A percentile compares a stretch with the other conserved stretches of the same genome.
phyloP scores from a whole-genome alignment of 2,329 filamentous ascomycete species.

The Septoria petroselini region DNA sequence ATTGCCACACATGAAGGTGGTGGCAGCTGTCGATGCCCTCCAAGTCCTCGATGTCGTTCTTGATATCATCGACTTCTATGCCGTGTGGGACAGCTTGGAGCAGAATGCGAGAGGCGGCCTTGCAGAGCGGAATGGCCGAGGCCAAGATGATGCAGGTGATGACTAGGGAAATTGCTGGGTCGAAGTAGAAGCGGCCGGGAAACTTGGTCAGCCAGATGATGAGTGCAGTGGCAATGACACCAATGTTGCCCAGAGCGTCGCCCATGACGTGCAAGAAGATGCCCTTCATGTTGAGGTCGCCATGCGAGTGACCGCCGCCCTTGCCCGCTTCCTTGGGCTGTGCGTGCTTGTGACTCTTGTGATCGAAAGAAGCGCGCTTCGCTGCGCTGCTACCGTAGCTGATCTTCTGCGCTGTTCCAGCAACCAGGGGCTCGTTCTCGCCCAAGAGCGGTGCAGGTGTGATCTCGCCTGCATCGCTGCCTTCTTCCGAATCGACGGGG shows the following conservation, averaged over 20 bases:
- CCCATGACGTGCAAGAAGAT: conserved; percentile 70
- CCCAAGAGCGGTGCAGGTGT: background rate
- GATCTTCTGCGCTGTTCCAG: conserved; percentile 35
- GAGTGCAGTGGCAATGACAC: conserved; percentile 77
- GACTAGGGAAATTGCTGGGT: conserved; percentile 86
- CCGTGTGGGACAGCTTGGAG: conserved; percentile 91
- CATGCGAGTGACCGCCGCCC: conserved; percentile 70
- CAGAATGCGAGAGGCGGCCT: conserved; percentile 79
- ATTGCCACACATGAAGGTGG: conserved; percentile 96
- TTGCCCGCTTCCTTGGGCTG: conserved; percentile 62
- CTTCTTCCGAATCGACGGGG: conserved; percentile 53
- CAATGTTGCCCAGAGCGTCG: conserved; percentile 81
- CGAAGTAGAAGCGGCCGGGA: conserved; percentile 79
- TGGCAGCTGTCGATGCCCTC: conserved; percentile 87
- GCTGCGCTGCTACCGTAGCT: conserved; percentile 30
- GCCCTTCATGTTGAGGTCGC: conserved; percentile 89
- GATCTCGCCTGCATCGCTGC: conserved; percentile 47
- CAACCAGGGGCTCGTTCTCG: conserved; percentile 24
- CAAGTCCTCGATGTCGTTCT: conserved; percentile 81
- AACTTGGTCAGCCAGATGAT: conserved; percentile 89
- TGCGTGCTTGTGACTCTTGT: conserved; percentile 69
- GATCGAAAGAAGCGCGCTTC: conserved; percentile 37
- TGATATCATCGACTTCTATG: conserved; percentile 83
- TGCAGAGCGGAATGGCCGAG: conserved; percentile 74
- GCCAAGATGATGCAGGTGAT: conserved; percentile 77